phyloP scores from a whole-genome alignment of 2,329 filamentous ascomycete genomes.

The Aureobasidium vineae region DNA sequence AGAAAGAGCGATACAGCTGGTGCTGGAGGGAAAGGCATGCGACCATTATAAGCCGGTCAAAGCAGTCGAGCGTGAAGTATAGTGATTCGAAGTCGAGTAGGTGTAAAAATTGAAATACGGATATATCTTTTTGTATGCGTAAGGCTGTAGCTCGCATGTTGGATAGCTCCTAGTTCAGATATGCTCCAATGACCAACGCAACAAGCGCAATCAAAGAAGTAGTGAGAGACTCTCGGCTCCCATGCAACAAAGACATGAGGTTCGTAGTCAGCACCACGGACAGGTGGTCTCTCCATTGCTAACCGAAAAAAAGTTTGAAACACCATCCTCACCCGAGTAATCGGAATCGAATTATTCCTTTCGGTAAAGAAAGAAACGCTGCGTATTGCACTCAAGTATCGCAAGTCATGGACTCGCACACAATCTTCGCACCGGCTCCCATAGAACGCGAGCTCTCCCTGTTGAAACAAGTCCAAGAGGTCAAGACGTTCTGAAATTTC shows the following conservation, averaged over 20 bases:
- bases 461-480: not conserved
- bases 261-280: slow-evolving; percentile 24
- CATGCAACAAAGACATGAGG: slow-evolving; percentile 8
- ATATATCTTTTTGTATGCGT: not conserved
- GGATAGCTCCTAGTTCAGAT: not conserved
- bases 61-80: not conserved
- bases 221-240: slow-evolving; percentile 21
- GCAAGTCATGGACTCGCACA: slow-evolving; percentile 55
- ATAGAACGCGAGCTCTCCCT: slow-evolving; percentile 54
- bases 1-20: not conserved
- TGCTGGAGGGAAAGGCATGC: not conserved
- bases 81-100: not conserved
- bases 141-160: not conserved
- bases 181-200: not conserved
- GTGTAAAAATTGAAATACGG: not conserved
- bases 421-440: slow-evolving; percentile 95
- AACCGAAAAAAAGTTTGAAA: slow-evolving; percentile 54
- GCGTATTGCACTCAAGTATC: slow-evolving; percentile 97
- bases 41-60: not conserved
- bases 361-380: slow-evolving; percentile 59
- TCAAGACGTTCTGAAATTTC: slow-evolving; percentile 66
- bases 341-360: slow-evolving; percentile 84
- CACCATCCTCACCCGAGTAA: slow-evolving; percentile 82
- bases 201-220: slow-evolving; percentile 10
- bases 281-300: slow-evolving; percentile 31